phyloP scores from a whole-genome alignment of 1,139 yeast genomes.

The Geotrichum restrictum region DNA sequence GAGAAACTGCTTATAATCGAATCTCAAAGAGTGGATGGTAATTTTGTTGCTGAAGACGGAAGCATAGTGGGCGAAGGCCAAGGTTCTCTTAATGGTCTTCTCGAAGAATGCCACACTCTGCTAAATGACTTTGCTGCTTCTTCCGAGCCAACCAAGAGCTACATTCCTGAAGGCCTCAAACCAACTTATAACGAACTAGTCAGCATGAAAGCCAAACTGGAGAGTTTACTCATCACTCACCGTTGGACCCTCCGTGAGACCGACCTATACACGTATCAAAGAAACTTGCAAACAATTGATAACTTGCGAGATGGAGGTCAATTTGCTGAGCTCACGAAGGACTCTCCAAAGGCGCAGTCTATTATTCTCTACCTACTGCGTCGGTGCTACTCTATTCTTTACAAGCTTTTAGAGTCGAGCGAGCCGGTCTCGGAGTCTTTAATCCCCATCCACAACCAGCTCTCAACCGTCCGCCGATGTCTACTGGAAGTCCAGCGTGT shows the following conservation, averaged over 20 bases:
- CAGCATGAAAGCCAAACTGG: conserved; percentile 66
- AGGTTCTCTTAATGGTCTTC: conserved; percentile 44
- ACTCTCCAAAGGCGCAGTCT: conserved; percentile 49
- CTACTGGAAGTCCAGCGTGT: conserved; percentile 81
- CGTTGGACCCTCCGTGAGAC: conserved; percentile 97
- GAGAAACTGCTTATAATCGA: conserved; percentile 45
- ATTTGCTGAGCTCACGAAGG: conserved; percentile 43
- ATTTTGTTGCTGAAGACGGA: conserved; percentile 38
- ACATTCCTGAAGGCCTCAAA: conserved; percentile 48
- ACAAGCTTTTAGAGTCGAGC: conserved; percentile 80
- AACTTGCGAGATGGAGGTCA: conserved; percentile 58
- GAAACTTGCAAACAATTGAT: conserved; percentile 67
- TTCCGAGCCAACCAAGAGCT: conserved; percentile 43
- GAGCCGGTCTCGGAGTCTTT: conserved; percentile 94
- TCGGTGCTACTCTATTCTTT: conserved; percentile 84
- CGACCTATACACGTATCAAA: conserved; percentile 79
- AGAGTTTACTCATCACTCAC: conserved; percentile 79
- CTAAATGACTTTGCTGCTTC: conserved; percentile 65
- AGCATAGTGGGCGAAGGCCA: conserved; percentile 46
- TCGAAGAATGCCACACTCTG: conserved; percentile 78
- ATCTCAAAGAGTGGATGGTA: conserved; percentile 45
- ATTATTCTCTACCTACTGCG: conserved; percentile 74
- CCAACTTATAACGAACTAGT: conserved; percentile 54
- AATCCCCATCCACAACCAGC: conserved; percentile 88
- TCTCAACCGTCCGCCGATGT: conserved; percentile 85